Evolutionary conservation across 164 flowering plant genomes (phyloP), one percentile per base, ranked within the genome.

Genomic region (Malania oleifera): DNA sequence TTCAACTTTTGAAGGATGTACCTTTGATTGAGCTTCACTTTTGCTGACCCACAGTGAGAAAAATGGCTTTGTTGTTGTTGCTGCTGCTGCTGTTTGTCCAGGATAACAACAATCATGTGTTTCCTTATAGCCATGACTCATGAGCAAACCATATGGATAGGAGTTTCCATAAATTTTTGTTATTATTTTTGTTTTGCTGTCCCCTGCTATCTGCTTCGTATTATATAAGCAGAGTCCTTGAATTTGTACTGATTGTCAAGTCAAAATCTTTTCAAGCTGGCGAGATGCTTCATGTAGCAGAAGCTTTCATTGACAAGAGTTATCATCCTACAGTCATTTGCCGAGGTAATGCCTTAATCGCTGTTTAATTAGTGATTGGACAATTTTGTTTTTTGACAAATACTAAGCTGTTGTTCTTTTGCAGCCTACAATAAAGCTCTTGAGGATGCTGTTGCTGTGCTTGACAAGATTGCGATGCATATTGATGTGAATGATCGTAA

Each of bases 201-300:
- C 17, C 20, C 41, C 28, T 40, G 43, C 2, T 49, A 1, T 51
- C 26, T 53, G 12, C 25, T 26, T 34, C 7, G 19, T 12, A 2
- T 49, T 51, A 14, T 25, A 6, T 15, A 40, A 0, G 14, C 4
- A 8, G 13, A 17, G 6, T 46, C 12, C 20, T 18, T 20, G 6
- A 20, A 15, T 46, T 23, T 46, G 5, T 46, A 39, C 57, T 70
- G 59, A 56, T 45, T 40, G 18, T 56, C 54, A 12, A 29, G 7
- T 62, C 1, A 1, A 17, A 19, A 29, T 58, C 54, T 68, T 37
- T 35, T 71, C 60, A 40, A 91, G 96, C 96, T 77, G 98, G 98
- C 59, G 98, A 91, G 76, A 91, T 91, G 98, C 89, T 91, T 43
- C 98, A 91, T 75, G 96, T 91, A 53, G 96, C 93, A 0, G 95